These are phyloP conservation scores for Aspergillus felis DNA, from an alignment of 2,329 filamentous ascomycete species.

Conservation along the genomic window DNA sequence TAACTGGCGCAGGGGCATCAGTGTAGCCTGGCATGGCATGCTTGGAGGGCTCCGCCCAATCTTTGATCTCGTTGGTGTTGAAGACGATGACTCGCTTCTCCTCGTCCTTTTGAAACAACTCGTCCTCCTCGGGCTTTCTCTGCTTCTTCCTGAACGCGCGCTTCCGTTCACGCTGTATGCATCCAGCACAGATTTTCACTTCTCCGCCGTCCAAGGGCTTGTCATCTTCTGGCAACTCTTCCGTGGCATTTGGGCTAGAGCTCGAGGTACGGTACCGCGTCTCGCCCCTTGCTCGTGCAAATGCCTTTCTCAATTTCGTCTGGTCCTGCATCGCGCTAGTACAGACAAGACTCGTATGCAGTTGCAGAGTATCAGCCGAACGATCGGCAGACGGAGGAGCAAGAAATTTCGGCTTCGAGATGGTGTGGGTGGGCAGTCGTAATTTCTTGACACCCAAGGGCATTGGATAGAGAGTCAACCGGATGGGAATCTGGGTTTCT, in stretches of 20 bases:
- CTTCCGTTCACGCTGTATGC: slow-evolving; percentile 86
- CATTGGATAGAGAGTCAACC: slow-evolving; percentile 71
- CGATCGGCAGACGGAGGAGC: slow-evolving; percentile 66
- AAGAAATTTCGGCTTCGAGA: slow-evolving; percentile 89
- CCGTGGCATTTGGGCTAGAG: slow-evolving; percentile 39
- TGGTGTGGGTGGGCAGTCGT: slow-evolving; percentile 82
- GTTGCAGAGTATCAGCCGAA: slow-evolving; percentile 70
- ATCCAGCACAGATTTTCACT: slow-evolving; percentile 86
- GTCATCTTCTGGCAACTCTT: slow-evolving; percentile 60
- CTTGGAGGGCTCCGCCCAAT: slow-evolving; percentile 66
- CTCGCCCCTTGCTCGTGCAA: slow-evolving; percentile 53
- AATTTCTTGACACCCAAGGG: slow-evolving; percentile 73
- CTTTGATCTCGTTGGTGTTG: slow-evolving; percentile 82
- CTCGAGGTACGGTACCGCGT: slow-evolving; percentile 33
- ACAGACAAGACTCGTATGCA: slow-evolving; percentile 80
- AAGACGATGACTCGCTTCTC: slow-evolving; percentile 81
- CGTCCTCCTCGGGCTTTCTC: slow-evolving; percentile 88
- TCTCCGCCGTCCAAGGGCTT: slow-evolving; percentile 86
- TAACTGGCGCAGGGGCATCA: slow-evolving; percentile 25
- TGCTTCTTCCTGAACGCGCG: slow-evolving; percentile 87
- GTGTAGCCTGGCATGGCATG: slow-evolving; percentile 48
- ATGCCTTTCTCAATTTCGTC: slow-evolving; percentile 62
- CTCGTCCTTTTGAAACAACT: slow-evolving; percentile 78
- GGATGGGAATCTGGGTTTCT: slow-evolving; percentile 92
- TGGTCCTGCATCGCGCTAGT: slow-evolving; percentile 83